Conservation (phyloP, 2,329 filamentous ascomycete genomes). For the Mycosphaerella sp. region DNA sequence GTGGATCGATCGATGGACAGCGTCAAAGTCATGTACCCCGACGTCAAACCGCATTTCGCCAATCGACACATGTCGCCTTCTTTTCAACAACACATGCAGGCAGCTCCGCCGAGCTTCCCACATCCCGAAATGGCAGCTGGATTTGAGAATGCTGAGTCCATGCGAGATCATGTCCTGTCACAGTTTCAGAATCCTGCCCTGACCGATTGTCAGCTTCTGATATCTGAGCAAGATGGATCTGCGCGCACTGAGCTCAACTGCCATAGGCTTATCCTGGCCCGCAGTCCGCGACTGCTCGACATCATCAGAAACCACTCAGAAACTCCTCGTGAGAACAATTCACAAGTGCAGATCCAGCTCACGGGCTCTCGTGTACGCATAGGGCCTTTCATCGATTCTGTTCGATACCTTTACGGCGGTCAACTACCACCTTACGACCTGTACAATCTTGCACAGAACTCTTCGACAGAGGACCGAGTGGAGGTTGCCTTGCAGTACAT, state of each 20-base stretch:
- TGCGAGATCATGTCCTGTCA: slow-evolving; percentile 28
- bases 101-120: slow-evolving; percentile 17
- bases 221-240: slow-evolving; percentile 22
- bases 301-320: slow-evolving; percentile 21
- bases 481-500: slow-evolving; percentile 54
- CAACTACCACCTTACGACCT: slow-evolving; percentile 25
- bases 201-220: slow-evolving; percentile 31
- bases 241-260: slow-evolving; percentile 23
- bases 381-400: slow-evolving; percentile 26
- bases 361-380: slow-evolving; percentile 22
- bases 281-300: slow-evolving; percentile 27
- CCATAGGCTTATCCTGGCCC: slow-evolving; percentile 31
- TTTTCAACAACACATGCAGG: slow-evolving; percentile 17
- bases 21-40: slow-evolving; percentile 12
- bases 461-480: slow-evolving; percentile 24
- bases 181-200: slow-evolving; percentile 28
- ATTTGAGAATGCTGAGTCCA: slow-evolving; percentile 28
- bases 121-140: slow-evolving; percentile 21
- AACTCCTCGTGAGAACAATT: slow-evolving; percentile 17
- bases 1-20: slow-evolving; percentile 15
- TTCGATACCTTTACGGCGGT: slow-evolving; percentile 33
- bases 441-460: slow-evolving; percentile 10
- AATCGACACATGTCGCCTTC: slow-evolving; percentile 9
- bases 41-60: slow-evolving; percentile 11
- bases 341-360: slow-evolving; percentile 14